Conservation (phyloP, 106 monocot genomes). For the Cymbidium sinense region DNA sequence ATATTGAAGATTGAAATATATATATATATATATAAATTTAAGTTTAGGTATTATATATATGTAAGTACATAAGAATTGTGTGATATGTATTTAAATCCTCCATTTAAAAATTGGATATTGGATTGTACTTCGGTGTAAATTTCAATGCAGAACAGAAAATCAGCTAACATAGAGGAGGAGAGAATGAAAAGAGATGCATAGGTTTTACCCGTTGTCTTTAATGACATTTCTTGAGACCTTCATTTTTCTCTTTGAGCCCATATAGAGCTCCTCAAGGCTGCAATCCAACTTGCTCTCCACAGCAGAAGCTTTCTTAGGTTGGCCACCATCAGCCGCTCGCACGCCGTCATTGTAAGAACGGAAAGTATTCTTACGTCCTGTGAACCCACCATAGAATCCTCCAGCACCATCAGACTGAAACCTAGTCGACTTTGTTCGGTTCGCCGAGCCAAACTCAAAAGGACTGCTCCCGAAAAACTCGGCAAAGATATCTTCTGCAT, state of each 20-base stretch:
- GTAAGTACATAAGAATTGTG: background rate
- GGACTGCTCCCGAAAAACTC: constrained; percentile 42
- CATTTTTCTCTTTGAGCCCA: constrained; percentile 79
- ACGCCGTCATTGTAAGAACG: constrained; percentile 33
- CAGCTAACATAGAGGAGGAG: background rate
- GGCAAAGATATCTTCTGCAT: constrained; percentile 44
- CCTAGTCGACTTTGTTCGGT: constrained; percentile 45
- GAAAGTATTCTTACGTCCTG: constrained; percentile 14
- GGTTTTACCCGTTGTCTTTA: constrained; percentile 52
- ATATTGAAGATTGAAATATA: no score
- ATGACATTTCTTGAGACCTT: constrained; percentile 66
- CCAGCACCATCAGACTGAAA: constrained; percentile 24
- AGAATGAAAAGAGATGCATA: background rate
- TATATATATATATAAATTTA: no score
- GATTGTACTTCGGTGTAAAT: background rate
- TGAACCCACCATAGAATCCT: constrained; percentile 15
- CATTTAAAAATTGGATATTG: background rate
- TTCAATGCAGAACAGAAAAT: background rate
- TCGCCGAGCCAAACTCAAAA: constrained; percentile 33
- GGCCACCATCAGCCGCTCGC: constrained; percentile 18
- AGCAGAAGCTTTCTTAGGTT: constrained; percentile 34
- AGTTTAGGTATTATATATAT: no score
- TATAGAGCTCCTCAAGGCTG: constrained; percentile 79
- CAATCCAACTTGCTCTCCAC: constrained; percentile 76
- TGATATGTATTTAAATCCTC: no score